Percentiles rank a stretch among this genome's conserved stretches.
These are phyloP conservation scores for Alternaria sp. DNA, from an alignment of 2,329 filamentous ascomycete species.

Conservation along the genomic window DNA sequence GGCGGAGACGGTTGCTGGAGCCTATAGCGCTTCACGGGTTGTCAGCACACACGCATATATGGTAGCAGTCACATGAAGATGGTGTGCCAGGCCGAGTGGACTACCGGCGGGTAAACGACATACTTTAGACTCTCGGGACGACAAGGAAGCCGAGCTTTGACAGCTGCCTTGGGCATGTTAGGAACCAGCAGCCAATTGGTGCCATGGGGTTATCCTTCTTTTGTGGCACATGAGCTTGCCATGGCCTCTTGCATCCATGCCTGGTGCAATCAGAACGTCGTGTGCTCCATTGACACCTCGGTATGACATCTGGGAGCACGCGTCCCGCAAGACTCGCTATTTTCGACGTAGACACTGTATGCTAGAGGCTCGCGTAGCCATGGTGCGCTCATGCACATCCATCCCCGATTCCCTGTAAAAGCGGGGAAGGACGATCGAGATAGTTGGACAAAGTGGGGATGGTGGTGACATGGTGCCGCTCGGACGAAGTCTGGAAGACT, in stretches of 20 bases:
- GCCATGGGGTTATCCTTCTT: neutral
- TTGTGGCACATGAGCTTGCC: neutral
- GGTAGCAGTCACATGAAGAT: constrained; percentile 11
- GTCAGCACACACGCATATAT: constrained; percentile 10
- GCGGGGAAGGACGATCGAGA: constrained; percentile 23
- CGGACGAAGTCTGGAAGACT: constrained; percentile 14
- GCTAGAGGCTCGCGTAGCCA: constrained; percentile 1
- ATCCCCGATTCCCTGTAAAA: constrained; percentile 12
- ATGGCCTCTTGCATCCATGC: neutral
- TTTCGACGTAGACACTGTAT: constrained; percentile 6
- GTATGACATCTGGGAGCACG: constrained; percentile 7
- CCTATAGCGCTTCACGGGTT: neutral
- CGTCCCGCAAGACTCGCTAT: constrained; percentile 5
- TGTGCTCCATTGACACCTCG: constrained; percentile 14
- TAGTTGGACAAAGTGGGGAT: constrained; percentile 7
- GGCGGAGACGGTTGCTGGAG: neutral
- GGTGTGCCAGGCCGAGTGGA: neutral
- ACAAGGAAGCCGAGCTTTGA: constrained; percentile 8
- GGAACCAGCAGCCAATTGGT: neutral
- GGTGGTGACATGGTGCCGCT: neutral
- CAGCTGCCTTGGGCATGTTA: neutral
- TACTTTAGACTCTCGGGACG: neutral
- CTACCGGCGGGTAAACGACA: neutral
- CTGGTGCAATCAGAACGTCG: neutral
- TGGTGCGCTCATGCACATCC: constrained; percentile 4